Percentiles rank a stretch among this genome's conserved stretches.
These are phyloP conservation scores for Colletotrichum truncatum DNA, from an alignment of 2,329 filamentous ascomycete species.

Conservation along the genomic window DNA sequence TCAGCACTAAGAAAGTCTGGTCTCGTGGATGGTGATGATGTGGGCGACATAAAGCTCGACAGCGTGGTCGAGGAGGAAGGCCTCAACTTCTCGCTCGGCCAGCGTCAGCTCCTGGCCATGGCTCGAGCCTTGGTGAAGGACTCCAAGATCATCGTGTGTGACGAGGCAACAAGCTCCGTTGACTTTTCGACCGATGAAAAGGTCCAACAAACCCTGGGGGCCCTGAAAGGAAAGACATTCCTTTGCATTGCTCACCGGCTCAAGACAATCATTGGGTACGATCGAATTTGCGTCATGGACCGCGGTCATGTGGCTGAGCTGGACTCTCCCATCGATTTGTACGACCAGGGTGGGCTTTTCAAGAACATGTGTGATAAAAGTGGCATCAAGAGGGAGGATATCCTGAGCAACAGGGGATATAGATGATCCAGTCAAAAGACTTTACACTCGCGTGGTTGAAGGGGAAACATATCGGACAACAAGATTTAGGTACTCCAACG, in stretches of 20 bases:
- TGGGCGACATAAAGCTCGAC: conserved; percentile 67
- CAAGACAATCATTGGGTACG: conserved; percentile 74
- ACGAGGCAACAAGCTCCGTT: conserved; percentile 75
- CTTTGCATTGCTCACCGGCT: conserved; percentile 74
- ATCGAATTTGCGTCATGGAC: conserved; percentile 70
- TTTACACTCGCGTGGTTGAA: too few species aligned
- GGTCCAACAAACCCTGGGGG: conserved; percentile 57
- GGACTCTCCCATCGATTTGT: conserved; percentile 51
- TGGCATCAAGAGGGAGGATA: conserved; percentile 38
- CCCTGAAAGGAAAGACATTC: conserved; percentile 60
- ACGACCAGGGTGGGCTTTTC: conserved; percentile 45
- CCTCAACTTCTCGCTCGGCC: conserved; percentile 47
- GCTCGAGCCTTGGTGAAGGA: conserved; percentile 70
- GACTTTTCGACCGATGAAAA: conserved; percentile 70
- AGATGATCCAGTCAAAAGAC: too few species aligned
- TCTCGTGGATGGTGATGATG: background rate
- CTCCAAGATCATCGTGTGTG: conserved; percentile 73
- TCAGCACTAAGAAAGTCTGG: conserved; percentile 73
- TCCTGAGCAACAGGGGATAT: too few species aligned
- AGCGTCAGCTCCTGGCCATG: conserved; percentile 66
- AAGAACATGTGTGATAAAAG: background rate
- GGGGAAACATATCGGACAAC: too few species aligned
- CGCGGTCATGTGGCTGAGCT: conserved; percentile 58
- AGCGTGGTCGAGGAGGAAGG: conserved; percentile 70
- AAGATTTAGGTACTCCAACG: too few species aligned